Percentiles rank a stretch among this genome's conserved stretches.
Conservation (phyloP, 108 stramenopile species). For the Pseudonitzschia multiseries region DNA sequence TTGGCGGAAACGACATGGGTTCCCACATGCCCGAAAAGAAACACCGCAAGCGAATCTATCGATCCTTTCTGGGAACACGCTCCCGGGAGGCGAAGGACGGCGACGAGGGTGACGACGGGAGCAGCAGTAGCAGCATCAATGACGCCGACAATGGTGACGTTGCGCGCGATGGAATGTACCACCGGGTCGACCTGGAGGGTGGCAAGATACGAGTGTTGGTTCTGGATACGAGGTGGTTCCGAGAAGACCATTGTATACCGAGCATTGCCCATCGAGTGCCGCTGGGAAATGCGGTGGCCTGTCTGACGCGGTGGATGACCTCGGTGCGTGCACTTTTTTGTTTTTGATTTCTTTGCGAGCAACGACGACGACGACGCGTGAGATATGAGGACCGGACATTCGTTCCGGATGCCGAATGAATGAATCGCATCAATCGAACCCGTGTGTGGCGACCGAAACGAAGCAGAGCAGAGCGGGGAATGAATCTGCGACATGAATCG, state of each 20-base stretch:
- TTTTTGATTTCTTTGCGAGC: no score
- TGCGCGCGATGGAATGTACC: slow-evolving; percentile 58
- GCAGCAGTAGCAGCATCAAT: not conserved
- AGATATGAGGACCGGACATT: not conserved
- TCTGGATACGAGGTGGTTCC: slow-evolving; percentile 81
- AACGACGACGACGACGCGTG: no score
- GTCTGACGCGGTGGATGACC: slow-evolving; percentile 72
- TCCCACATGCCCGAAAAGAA: slow-evolving; percentile 48
- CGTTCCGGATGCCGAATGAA: not conserved
- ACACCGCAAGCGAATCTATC: slow-evolving; percentile 55
- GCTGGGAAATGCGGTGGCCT: slow-evolving; percentile 59
- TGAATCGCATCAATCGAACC: no score
- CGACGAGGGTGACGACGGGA: not conserved
- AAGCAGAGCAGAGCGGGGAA: no score
- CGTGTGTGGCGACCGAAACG: no score
- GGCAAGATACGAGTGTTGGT: slow-evolving; percentile 63
- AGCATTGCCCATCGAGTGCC: slow-evolving; percentile 50
- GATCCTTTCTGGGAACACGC: slow-evolving; percentile 71
- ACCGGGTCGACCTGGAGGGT: slow-evolving; percentile 48
- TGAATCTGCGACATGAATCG: not conserved
- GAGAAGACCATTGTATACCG: slow-evolving; percentile 76
- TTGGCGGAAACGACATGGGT: slow-evolving; percentile 88
- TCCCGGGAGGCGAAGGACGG: not conserved
- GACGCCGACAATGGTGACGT: not conserved
- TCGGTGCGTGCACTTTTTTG: not conserved